Evolutionary conservation across 192 early-diverging fungal species (phyloP).

Genomic region (Entophlyctis helioformis): DNA sequence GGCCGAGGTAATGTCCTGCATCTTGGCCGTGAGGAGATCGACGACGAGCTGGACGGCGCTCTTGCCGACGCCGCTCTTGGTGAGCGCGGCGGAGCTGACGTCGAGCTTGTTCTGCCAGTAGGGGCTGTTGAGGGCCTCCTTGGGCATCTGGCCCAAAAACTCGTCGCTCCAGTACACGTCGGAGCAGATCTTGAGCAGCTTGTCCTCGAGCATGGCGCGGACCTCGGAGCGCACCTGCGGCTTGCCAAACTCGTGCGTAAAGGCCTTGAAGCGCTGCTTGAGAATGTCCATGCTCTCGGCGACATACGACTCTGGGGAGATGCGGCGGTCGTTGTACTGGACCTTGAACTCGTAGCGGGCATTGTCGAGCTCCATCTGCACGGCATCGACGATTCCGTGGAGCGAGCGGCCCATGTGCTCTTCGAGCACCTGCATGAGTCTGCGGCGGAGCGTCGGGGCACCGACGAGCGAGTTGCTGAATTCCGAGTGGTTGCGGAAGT

Average conservation of each 20-base stretch:
- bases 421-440: constrained; percentile 83
- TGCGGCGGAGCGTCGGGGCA: constrained; percentile 69
- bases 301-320: constrained; percentile 92
- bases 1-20: constrained; percentile 57
- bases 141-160: constrained; percentile 53
- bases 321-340: constrained; percentile 91
- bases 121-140: constrained; percentile 34
- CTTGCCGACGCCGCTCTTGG: constrained; percentile 88
- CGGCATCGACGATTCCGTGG: constrained; percentile 74
- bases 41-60: constrained; percentile 86
- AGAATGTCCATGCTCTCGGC: constrained; percentile 87
- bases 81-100: constrained; percentile 70
- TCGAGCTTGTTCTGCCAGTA: constrained; percentile 82
- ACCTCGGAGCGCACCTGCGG: constrained; percentile 88
- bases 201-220: constrained; percentile 79
- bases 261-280: constrained; percentile 92
- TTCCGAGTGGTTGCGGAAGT: constrained; percentile 40
- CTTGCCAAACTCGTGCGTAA: constrained; percentile 83
- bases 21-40: constrained; percentile 70
- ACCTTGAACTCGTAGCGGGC: constrained; percentile 97
- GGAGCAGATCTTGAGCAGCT: constrained; percentile 80
- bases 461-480: constrained; percentile 67
- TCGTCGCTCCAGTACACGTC: constrained; percentile 87
- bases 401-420: constrained; percentile 81
- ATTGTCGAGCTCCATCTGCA: constrained; percentile 91